Percentiles rank a stretch among this genome's conserved stretches.
These are phyloP conservation scores for Luzula sylvatica DNA, from an alignment of 176 grass and related monocot species.

Conservation along the genomic window DNA sequence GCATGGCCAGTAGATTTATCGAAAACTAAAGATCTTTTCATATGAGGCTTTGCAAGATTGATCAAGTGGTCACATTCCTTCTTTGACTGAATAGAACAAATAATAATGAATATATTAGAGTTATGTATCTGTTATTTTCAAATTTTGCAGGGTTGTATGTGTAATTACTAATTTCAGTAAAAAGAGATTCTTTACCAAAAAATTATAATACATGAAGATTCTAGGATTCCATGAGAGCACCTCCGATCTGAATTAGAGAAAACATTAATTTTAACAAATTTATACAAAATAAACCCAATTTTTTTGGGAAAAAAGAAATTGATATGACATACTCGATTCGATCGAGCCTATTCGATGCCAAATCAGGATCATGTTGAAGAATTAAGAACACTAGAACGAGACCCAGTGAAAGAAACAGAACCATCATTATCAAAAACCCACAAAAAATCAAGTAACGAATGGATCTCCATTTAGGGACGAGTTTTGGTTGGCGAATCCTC, in stretches of 20 bases:
- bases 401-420: not conserved
- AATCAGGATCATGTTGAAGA: not conserved
- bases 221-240: slow-evolving; percentile 17
- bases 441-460: not conserved
- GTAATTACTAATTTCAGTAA: not conserved
- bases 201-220: slow-evolving; percentile 15
- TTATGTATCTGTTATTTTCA: not conserved
- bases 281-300: not conserved
- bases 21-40: slow-evolving; percentile 8
- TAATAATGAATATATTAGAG: not conserved
- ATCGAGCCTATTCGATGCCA: too few species aligned
- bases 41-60: slow-evolving; percentile 1
- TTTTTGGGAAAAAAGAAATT: too few species aligned
- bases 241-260: not conserved
- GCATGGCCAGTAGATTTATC: not conserved
- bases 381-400: not conserved
- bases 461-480: not conserved
- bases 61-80: slow-evolving; percentile 19
- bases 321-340: too few species aligned
- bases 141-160: not conserved
- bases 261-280: not conserved
- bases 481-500: not conserved
- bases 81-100: slow-evolving; percentile 11
- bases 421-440: not conserved
- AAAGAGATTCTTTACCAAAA: slow-evolving; percentile 3